Base-by-base conservation (phyloP, 352 stramenopile genomes). In the Thalassiosira exigua region DNA sequence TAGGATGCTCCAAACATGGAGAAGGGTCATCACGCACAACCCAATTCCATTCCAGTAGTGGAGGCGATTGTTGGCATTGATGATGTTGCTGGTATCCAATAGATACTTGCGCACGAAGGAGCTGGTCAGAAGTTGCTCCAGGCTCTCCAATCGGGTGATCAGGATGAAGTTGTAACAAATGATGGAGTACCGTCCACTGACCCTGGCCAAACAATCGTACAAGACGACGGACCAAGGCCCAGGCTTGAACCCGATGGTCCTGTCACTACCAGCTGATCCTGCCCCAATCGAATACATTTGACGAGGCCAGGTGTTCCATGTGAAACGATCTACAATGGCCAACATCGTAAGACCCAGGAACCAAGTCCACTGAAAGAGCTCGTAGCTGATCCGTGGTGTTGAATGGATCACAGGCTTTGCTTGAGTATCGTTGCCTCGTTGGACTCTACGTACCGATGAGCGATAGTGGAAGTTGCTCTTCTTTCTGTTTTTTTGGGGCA, bases 111-210 rank as follows among this genome's bases (percentile, higher is more conserved):
- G 7, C n/a, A 69, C 7, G 32, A 46, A 69, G 4, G 60, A 33
- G 4, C 39, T 26, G 22, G 60, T 36, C 24, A 69, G 9, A 3
- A 27, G 32, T 3, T 61, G 42, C 36, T 69, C 60, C 5, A 69
- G 36, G 60, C 42, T 41, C 17, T 60, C 36, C 4, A 68, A 21
- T 21, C 58, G 26, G 24, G 58, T 68, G 33, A 69, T 69, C 22
- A 69, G 60, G 19, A 69, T 61, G 42, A 69, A 60, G 60, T 69
- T 69, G 60, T 59, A 69, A 41, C 60, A 69, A 69, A 57, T 36
- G 60, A 69, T 69, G 4, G 36, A 65, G 17, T 56, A 69, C 33
- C 59, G 26, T 5, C 59, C 59, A 9, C 59, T 69, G 14, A 69
- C 48, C 50, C 59, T 50, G 29, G 59, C 59, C 3, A 69, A 27